Evolutionary conservation across 495 filamentous ascomycete genomes (phyloP), one percentile per base, ranked within the genome.

Genomic region (Penicillium ucsense): DNA sequence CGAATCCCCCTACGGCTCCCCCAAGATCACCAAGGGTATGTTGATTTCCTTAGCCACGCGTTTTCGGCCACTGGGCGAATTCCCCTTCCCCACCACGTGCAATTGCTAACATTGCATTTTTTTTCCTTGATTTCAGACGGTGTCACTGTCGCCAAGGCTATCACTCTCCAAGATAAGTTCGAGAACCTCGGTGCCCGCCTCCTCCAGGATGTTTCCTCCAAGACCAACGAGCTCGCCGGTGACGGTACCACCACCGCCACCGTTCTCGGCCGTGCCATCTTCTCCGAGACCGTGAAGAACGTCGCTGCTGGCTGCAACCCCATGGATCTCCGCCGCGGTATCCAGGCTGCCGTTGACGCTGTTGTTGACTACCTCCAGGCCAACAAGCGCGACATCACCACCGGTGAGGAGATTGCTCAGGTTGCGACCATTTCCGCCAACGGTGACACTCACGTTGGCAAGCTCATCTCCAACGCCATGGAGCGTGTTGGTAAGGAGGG

Each of bases 401-500:
- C 92, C 35, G 91, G 86, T 60, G 89, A 83, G 64, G 92, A 98
- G 78, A 89, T 98, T 62, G 89, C 91, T 41, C 92, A 98, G 75
- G 92, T 98, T 38, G 92, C 94, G 46, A 97, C 92, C 57, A 98
- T 98, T 74, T 88, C 82, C 58, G 92, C 92, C 55, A 98, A 98
- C 73, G 92, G 92, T 52, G 92, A 98, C 64, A 82, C 79, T 46
- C 94, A 97, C 70, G 89, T 98, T 59, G 92, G 92, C 59, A 84
- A 88, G 74, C 75, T 98, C 54, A 92, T 98, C 68, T 89, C 92
- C 57, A 94, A 82, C 59, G 92, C 92, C 53, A 98, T 98, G 92
- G 92, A 98, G 83, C 91, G 94, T 74, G 92, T 98, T 55, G 92
- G 92, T 68, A 97, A 97, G 80, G 92, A 98, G 76, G 92, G 92